Percentiles rank a stretch among this genome's conserved stretches.
These are phyloP conservation scores for Gastroboletus turbinatus DNA, from an alignment of 1,284 basidiomycete genomes.

Conservation along the genomic window DNA sequence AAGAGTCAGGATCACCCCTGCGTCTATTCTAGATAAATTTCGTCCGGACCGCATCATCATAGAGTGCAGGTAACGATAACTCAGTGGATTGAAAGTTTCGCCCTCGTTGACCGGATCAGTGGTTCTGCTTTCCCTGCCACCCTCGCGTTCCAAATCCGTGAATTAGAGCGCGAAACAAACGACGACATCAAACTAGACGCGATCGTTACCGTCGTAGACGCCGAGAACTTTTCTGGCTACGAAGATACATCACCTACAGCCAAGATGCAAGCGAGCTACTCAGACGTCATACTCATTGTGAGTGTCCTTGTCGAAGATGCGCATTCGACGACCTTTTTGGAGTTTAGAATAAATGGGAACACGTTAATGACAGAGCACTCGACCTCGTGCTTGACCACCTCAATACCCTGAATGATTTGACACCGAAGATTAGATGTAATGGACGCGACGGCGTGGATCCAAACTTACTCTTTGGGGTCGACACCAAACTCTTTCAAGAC, in stretches of 20 bases:
- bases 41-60: slow-evolving; percentile 80
- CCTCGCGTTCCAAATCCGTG: slow-evolving; percentile 87
- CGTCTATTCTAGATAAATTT: slow-evolving; percentile 59
- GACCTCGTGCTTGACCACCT: slow-evolving; percentile 85
- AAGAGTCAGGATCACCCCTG: background rate
- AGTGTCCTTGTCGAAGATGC: slow-evolving; percentile 29
- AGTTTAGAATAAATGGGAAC: slow-evolving; percentile 82
- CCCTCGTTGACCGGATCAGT: slow-evolving; percentile 36
- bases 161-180: slow-evolving; percentile 75
- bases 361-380: slow-evolving; percentile 70
- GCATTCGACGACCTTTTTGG: slow-evolving; percentile 5
- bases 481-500: slow-evolving; percentile 70
- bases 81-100: background rate
- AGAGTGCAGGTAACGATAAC: slow-evolving; percentile 77
- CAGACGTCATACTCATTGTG: slow-evolving; percentile 83
- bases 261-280: slow-evolving; percentile 91
- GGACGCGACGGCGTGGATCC: slow-evolving; percentile 69
- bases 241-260: slow-evolving; percentile 88
- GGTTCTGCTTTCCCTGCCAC: slow-evolving; percentile 91
- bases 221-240: slow-evolving; percentile 86
- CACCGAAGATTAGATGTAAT: slow-evolving; percentile 77
- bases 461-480: slow-evolving; percentile 78
- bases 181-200: slow-evolving; percentile 82
- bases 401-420: slow-evolving; percentile 85
- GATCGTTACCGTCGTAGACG: slow-evolving; percentile 87